These are phyloP conservation scores for Rhododendron kiyosumense DNA, from an alignment of 148 eudicot genomes.

Conservation along the genomic window DNA sequence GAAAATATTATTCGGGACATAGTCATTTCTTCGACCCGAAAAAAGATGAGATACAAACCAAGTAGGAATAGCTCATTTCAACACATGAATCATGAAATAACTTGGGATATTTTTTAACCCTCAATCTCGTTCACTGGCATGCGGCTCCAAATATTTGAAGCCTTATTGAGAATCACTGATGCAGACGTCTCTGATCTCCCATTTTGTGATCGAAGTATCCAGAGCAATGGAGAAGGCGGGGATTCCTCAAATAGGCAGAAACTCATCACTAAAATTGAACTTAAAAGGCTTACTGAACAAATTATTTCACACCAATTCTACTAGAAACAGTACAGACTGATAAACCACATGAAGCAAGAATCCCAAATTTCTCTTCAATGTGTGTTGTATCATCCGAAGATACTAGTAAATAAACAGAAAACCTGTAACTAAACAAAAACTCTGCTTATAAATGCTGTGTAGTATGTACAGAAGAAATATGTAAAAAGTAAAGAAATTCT, in stretches of 20 bases:
- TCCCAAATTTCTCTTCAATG: not conserved
- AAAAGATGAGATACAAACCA: not conserved
- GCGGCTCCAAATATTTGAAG: not conserved
- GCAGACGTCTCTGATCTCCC: not conserved
- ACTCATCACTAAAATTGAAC: not conserved
- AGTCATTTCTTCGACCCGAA: not conserved
- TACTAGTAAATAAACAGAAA: not conserved
- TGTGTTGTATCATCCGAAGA: not conserved
- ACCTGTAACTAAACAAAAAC: not conserved
- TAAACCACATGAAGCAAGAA: not conserved
- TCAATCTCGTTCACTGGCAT: not conserved
- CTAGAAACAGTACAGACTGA: not conserved
- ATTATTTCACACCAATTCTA: not conserved
- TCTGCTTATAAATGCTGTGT: not conserved
- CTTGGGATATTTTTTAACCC: not conserved
- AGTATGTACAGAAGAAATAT: constrained; percentile 3
- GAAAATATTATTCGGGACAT: not conserved
- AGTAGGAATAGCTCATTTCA: not conserved
- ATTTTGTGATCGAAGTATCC: not conserved
- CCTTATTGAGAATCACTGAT: not conserved
- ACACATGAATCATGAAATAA: not conserved
- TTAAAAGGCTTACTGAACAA: not conserved
- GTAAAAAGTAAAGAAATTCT: not conserved
- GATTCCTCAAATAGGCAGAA: not conserved
- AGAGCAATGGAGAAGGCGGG: not conserved